Conservation (phyloP, 2,329 filamentous ascomycete species). For the Colletotrichum sojae region DNA sequence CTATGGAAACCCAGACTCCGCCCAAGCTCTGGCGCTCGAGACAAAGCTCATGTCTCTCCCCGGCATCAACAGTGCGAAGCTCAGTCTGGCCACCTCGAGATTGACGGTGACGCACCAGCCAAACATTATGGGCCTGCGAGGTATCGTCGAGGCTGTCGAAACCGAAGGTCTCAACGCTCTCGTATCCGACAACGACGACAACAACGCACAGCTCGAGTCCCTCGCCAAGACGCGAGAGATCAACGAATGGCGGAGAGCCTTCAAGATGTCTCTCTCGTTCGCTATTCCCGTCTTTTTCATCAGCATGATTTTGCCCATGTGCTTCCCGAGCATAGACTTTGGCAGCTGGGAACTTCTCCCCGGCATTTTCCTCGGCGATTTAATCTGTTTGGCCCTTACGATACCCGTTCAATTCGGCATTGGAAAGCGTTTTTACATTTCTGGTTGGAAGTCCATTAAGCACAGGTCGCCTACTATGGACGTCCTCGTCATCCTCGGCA, state of each 20-base stretch:
- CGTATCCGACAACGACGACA: conserved; percentile 92
- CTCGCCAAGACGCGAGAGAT: conserved; percentile 97
- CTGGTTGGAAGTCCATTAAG: conserved; percentile 92
- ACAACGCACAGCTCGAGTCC: conserved; percentile 95
- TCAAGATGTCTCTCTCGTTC: conserved; percentile 83
- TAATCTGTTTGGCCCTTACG: conserved; percentile 87
- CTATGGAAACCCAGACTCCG: conserved; percentile 82
- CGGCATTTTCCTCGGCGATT: conserved; percentile 89
- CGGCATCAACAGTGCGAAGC: conserved; percentile 80
- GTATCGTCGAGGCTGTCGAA: conserved; percentile 87
- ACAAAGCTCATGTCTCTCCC: conserved; percentile 73
- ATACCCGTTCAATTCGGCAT: conserved; percentile 97
- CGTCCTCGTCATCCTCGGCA: conserved; percentile 93
- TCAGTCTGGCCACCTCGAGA: conserved; percentile 82
- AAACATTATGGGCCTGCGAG: conserved; percentile 81
- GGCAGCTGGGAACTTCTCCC: conserved; percentile 76
- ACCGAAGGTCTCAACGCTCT: conserved; percentile 89
- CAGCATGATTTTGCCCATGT: conserved; percentile 96
- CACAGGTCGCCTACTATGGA: conserved; percentile 98
- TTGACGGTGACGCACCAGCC: conserved; percentile 82
- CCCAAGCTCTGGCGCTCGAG: conserved; percentile 81
- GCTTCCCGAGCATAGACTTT: conserved; percentile 81
- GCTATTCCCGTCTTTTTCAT: conserved; percentile 92
- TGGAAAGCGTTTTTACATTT: conserved; percentile 92
- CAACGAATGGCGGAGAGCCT: conserved; percentile 89